Percentiles rank a stretch among this genome's conserved stretches.
phyloP scores from a whole-genome alignment of 495 filamentous ascomycete genomes.

The Penicillium paxilli region DNA sequence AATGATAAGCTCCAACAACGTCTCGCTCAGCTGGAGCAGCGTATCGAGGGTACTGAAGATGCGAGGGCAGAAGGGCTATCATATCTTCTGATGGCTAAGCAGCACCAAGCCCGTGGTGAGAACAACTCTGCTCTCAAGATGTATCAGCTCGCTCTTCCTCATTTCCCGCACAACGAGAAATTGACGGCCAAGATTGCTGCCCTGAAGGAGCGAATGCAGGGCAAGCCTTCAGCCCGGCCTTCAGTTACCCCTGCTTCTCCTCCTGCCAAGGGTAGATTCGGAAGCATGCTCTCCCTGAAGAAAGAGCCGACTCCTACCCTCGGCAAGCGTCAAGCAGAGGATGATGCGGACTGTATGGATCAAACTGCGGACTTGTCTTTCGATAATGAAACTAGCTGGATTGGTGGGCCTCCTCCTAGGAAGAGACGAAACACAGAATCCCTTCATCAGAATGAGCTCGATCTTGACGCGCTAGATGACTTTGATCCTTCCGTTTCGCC shows the following conservation, averaged over 20 bases:
- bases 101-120: conserved; percentile 82
- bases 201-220: conserved; percentile 61
- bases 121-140: conserved; percentile 76
- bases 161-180: conserved; percentile 85
- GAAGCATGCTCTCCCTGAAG: conserved; percentile 43
- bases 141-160: conserved; percentile 81
- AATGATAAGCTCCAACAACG: conserved; percentile 77
- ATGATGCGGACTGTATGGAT: conserved; percentile 35
- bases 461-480: conserved; percentile 23
- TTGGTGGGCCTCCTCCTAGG: conserved; percentile 37
- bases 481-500: conserved; percentile 54
- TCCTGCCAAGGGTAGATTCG: conserved; percentile 28
- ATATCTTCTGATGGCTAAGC: conserved; percentile 85
- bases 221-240: conserved; percentile 18
- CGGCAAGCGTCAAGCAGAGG: conserved; percentile 36
- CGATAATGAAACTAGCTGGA: conserved; percentile 33
- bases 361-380: conserved; percentile 20
- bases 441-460: conserved; percentile 17
- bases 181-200: conserved; percentile 73
- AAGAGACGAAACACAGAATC: conserved; percentile 43
- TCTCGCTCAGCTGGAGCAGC: conserved; percentile 80
- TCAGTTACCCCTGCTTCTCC: conserved; percentile 16
- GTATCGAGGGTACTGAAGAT: conserved; percentile 76
- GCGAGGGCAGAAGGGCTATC: conserved; percentile 76
- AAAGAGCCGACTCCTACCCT: conserved; percentile 29